Evolutionary conservation across 805 yeast genomes (phyloP).

Genomic region (Yueomyces sinensis): DNA sequence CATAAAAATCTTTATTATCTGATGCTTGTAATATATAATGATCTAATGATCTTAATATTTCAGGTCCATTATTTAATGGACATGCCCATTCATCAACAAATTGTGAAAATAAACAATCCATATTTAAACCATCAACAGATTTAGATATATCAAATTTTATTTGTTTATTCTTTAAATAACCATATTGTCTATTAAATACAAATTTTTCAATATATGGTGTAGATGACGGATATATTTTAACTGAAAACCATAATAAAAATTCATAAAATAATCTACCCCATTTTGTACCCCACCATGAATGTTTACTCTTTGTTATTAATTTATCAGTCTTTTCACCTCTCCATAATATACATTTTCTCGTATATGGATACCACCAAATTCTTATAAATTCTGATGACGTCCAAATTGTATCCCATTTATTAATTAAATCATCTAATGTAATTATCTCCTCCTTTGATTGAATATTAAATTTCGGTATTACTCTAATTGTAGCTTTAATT

Average conservation of each 20-base stretch:
- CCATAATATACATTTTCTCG: conserved; percentile 79
- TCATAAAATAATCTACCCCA: conserved; percentile 75
- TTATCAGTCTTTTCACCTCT: conserved; percentile 69
- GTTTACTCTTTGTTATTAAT: conserved; percentile 47
- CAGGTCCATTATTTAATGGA: conserved; percentile 69
- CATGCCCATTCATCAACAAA: conserved; percentile 97
- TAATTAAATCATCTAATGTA: conserved; percentile 57
- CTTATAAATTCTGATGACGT: conserved; percentile 81
- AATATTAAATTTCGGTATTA: conserved; percentile 73
- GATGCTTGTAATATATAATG: conserved; percentile 51
- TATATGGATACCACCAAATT: conserved; percentile 97
- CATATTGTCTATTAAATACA: conserved; percentile 77
- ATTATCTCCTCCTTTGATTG: conserved; percentile 74
- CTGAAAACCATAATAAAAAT: conserved; percentile 65
- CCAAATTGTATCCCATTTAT: conserved; percentile 72
- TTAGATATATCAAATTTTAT: conserved; percentile 54
- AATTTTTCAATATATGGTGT: conserved; percentile 81
- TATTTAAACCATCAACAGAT: conserved; percentile 77
- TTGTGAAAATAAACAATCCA: conserved; percentile 92
- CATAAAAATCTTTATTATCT: conserved; percentile 49
- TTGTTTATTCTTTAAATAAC: conserved; percentile 36
- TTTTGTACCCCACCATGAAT: conserved; percentile 75
- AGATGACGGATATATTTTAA: conserved; percentile 53
- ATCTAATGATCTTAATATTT: conserved; percentile 50
- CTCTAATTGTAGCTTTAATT: conserved; percentile 70